Percentiles rank a stretch among this genome's conserved stretches.
phyloP scores from a whole-genome alignment of 1,284 basidiomycete species.

The Melampsora americana region DNA sequence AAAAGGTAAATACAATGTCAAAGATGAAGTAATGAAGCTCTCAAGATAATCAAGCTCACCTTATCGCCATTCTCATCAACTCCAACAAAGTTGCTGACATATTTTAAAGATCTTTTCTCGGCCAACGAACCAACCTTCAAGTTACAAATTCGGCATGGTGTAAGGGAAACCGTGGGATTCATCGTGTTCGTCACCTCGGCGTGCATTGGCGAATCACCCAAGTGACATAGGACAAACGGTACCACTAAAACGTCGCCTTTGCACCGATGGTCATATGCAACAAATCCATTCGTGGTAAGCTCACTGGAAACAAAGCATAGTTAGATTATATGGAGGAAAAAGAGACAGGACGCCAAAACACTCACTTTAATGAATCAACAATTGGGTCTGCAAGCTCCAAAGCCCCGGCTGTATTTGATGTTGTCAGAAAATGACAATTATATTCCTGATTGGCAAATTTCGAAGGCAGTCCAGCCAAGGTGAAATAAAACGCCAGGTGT shows the following conservation, averaged over 20 bases:
- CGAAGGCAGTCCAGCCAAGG: constrained; percentile 53
- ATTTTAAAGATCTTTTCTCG: neutral
- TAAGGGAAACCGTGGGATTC: neutral
- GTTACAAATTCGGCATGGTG: neutral
- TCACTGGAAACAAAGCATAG: too few relatives aligned
- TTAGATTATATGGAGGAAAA: neutral
- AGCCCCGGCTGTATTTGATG: constrained; percentile 57
- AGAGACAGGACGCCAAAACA: neutral
- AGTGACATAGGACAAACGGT: neutral
- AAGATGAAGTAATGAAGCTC: too few relatives aligned
- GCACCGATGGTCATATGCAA: too few relatives aligned
- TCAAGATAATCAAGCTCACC: too few relatives aligned
- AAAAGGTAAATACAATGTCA: too few relatives aligned
- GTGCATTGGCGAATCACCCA: constrained; percentile 7
- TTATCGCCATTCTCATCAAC: neutral
- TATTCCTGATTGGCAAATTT: constrained; percentile 48
- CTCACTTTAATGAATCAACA: constrained; percentile 51
- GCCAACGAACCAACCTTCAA: neutral
- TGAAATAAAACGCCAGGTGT: constrained; percentile 57
- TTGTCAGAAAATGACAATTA: constrained; percentile 57
- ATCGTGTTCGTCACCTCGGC: constrained; percentile 10
- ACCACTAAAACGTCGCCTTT: neutral
- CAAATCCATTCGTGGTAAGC: too few relatives aligned
- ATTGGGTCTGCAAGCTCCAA: constrained; percentile 58
- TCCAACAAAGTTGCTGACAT: neutral